A percentile compares a stretch with the other conserved stretches of the same genome.
Conservation (phyloP, 208 protist genomes). For the Blastocrithidia nonstop region DNA sequence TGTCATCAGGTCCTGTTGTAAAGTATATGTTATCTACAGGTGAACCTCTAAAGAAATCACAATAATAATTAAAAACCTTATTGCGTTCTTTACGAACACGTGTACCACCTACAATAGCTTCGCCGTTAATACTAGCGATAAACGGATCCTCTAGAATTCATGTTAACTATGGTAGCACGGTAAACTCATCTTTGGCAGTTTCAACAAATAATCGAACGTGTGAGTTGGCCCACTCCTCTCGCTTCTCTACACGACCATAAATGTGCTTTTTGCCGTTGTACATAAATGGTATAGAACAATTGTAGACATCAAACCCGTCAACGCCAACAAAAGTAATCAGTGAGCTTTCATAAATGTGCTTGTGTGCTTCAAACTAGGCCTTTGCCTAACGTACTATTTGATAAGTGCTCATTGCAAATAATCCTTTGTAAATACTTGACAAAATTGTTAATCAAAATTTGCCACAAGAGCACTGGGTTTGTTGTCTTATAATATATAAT, state of each 20-base stretch:
- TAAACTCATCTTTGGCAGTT: constrained; percentile 46
- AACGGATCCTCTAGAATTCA: constrained; percentile 38
- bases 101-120: constrained; percentile 33
- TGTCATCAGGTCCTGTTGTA: constrained; percentile 25
- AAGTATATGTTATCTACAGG: constrained; percentile 27
- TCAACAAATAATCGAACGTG: constrained; percentile 32
- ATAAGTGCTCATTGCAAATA: constrained; percentile 13
- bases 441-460: too few species aligned
- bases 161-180: constrained; percentile 12
- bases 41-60: constrained; percentile 32
- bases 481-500: too few species aligned
- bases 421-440: too few species aligned
- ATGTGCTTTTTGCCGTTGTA: constrained; percentile 34
- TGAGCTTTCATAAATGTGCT: constrained; percentile 20
- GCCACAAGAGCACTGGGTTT: too few species aligned
- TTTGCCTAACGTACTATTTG: constrained; percentile 18
- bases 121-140: constrained; percentile 24
- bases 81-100: constrained; percentile 20
- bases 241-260: constrained; percentile 28
- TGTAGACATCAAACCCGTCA: constrained; percentile 43
- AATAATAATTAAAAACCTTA: constrained; percentile 26
- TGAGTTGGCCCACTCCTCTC: constrained; percentile 26
- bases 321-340: constrained; percentile 32
- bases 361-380: constrained; percentile 16
- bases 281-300: constrained; percentile 33